Conservation (phyloP, 805 yeast genomes). For the Candida tallmaniae region DNA sequence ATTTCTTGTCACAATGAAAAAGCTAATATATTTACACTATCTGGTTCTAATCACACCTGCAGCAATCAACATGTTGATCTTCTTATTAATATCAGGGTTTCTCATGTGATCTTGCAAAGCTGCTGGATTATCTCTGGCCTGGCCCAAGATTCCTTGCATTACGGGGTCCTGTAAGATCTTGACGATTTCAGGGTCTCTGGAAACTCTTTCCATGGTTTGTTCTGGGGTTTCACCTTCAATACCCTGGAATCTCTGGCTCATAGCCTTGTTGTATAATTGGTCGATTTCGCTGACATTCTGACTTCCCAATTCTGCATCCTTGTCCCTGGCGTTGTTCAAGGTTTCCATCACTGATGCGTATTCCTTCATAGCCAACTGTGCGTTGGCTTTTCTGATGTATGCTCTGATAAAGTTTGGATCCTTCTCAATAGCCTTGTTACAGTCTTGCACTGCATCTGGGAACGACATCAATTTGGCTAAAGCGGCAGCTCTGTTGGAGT, state of each 20-base stretch:
- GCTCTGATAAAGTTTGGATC: constrained; percentile 93
- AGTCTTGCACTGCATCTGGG: constrained; percentile 94
- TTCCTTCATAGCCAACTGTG: constrained; percentile 87
- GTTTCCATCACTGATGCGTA: constrained; percentile 79
- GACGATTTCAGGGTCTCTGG: constrained; percentile 92
- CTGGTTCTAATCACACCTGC: constrained; percentile 96
- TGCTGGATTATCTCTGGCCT: constrained; percentile 93
- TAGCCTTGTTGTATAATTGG: constrained; percentile 72
- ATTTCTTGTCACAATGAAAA: too few relatives aligned
- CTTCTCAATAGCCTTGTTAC: constrained; percentile 80
- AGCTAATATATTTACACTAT: constrained; percentile 25
- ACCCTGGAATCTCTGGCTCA: constrained; percentile 73
- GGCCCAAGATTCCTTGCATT: constrained; percentile 91
- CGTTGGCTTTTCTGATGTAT: constrained; percentile 93
- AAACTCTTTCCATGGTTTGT: constrained; percentile 85
- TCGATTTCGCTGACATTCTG: constrained; percentile 72
- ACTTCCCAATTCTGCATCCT: constrained; percentile 64
- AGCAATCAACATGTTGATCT: constrained; percentile 84
- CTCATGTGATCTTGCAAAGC: constrained; percentile 97
- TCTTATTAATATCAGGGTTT: constrained; percentile 87
- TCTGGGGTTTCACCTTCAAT: constrained; percentile 89
- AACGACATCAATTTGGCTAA: constrained; percentile 90
- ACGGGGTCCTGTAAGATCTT: constrained; percentile 89
- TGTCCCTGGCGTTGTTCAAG: constrained; percentile 68
- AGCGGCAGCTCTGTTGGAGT: constrained; percentile 97